phyloP scores from a whole-genome alignment of 371 early-diverging fungal species.

The Dichotomocladium elegans region DNA sequence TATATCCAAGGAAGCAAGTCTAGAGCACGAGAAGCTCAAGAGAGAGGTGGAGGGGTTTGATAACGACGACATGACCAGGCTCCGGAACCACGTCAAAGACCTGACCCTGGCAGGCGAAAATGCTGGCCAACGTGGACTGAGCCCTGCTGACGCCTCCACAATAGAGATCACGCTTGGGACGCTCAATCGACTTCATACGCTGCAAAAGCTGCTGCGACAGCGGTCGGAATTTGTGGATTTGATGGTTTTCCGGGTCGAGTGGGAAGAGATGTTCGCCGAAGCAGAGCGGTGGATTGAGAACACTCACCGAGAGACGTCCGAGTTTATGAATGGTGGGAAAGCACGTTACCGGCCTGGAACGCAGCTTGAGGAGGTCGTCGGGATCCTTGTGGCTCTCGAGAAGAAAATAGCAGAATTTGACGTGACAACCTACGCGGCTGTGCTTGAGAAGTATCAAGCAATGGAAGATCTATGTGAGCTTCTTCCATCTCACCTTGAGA shows the following conservation, averaged over 20 bases:
- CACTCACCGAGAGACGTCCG: conserved; percentile 12
- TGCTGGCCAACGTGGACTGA: conserved; percentile 9
- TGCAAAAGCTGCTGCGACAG: conserved; percentile 14
- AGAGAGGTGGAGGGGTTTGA: conserved; percentile 46
- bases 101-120: conserved; percentile 21
- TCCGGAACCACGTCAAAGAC: conserved; percentile 47
- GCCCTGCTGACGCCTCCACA: conserved; percentile 48
- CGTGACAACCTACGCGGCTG: conserved; percentile 14
- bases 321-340: conserved; percentile 9
- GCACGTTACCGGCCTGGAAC: not conserved
- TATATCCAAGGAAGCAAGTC: conserved; percentile 10
- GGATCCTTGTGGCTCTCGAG: conserved; percentile 11
- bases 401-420: conserved; percentile 18
- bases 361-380: conserved; percentile 8
- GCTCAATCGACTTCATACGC: conserved; percentile 25
- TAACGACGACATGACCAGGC: conserved; percentile 47
- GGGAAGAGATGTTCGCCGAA: conserved; percentile 24
- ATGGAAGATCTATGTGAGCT: conserved; percentile 10
- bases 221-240: conserved; percentile 15
- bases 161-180: conserved; percentile 48
- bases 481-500: not conserved
- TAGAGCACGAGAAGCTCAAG: conserved; percentile 32
- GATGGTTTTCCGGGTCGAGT: conserved; percentile 21
- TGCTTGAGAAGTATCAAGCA: conserved; percentile 26
- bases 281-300: conserved; percentile 14